Base-by-base conservation (phyloP, 768 basidiomycete genomes). In the Amanita exitialis region DNA sequence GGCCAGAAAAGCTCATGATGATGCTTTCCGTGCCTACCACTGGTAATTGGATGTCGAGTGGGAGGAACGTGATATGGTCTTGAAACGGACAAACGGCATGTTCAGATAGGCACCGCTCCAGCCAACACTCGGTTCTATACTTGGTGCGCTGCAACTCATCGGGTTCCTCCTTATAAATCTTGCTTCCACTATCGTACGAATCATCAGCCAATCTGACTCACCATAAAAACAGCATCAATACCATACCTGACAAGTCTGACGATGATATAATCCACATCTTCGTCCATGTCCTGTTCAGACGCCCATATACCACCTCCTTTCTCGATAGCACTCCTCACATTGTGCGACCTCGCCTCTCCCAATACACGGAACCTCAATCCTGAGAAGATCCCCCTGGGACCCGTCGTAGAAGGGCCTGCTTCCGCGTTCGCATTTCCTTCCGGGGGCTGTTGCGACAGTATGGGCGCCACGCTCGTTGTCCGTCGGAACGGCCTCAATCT, bases 71-170 rank as follows among this genome's bases (percentile, higher is more conserved):
- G 10, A 88, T 61, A 55, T 90, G 82, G 38, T 86, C 85, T 1
- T 81, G 77, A 0, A 78, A 70, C 15, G 68, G 62, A 59, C 86
- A 83, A 46, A 95, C 66, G n/a, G 77, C 74, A 41, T 88, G 84
- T 52, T 83, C 80, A 49, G 78, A 83, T 12, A 91, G 75, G 58
- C 89, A 95, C 39, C 78, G 78, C 63, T 97, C 93, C 1, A 97
- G 71, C 93, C 93, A 97, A 61, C 90, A 94, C 64, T 96, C 93
- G 0, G 93, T 95, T 39, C 92, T 78, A 59, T 82, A 90, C 57
- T 80, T 83, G 3, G 57, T 49, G 42, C 77, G 72, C 55, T 71
- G 58, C 0, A 32, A 9, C 6, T 68, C 64, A 48, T 82, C 79
- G 4, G 64, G 60, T 60, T 88, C 86, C 28, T 76, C 73, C 2